phyloP scores from a whole-genome alignment of 805 yeast species.

The Wickerhamomyces mucosus region DNA sequence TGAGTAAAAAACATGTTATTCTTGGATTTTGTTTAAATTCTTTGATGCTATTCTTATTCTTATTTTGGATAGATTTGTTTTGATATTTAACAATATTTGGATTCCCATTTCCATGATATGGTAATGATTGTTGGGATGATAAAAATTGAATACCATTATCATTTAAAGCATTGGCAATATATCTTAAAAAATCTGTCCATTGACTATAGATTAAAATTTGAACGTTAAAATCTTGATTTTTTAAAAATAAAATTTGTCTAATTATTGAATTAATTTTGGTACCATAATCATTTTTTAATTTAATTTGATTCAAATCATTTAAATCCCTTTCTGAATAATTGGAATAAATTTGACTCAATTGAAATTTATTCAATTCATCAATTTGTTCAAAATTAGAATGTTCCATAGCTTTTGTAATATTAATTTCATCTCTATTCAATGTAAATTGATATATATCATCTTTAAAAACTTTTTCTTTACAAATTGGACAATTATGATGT shows the following conservation, averaged over 20 bases:
- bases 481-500: slow-evolving; percentile 66
- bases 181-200: slow-evolving; percentile 66
- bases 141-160: slow-evolving; percentile 47
- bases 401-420: slow-evolving; percentile 28
- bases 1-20: slow-evolving; percentile 77
- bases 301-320: slow-evolving; percentile 34
- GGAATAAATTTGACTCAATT: slow-evolving; percentile 14
- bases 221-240: slow-evolving; percentile 34
- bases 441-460: slow-evolving; percentile 64
- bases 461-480: slow-evolving; percentile 44
- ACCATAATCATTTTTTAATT: slow-evolving; percentile 51
- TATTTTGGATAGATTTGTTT: slow-evolving; percentile 1
- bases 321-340: slow-evolving; percentile 33
- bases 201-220: slow-evolving; percentile 88
- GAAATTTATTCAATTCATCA: not conserved
- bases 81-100: no score
- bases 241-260: slow-evolving; percentile 58
- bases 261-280: slow-evolving; percentile 81
- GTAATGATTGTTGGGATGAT: slow-evolving; percentile 32
- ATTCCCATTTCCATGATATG: slow-evolving; percentile 1
- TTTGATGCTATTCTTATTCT: slow-evolving; percentile 37
- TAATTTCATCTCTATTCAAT: slow-evolving; percentile 41
- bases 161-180: slow-evolving; percentile 57
- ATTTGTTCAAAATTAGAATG: slow-evolving; percentile 2
- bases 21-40: slow-evolving; percentile 48